These are phyloP conservation scores for Alternaria panax DNA, from an alignment of 2,329 filamentous ascomycete species.

Conservation along the genomic window DNA sequence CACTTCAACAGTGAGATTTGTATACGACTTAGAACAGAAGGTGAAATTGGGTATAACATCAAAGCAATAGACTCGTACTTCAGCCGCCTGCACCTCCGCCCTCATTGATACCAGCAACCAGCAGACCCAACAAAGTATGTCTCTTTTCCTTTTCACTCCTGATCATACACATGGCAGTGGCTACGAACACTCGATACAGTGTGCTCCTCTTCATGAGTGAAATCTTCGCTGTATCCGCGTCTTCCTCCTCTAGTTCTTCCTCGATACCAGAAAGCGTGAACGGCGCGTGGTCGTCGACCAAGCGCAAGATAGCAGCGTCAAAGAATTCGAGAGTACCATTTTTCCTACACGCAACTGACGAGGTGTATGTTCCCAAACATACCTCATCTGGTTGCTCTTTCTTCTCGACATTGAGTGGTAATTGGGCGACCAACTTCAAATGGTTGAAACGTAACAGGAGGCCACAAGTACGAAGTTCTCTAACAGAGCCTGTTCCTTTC, in stretches of 20 bases:
- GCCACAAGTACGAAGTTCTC: slow-evolving; percentile 32
- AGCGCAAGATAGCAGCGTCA: slow-evolving; percentile 28
- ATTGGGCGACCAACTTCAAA: slow-evolving; percentile 39
- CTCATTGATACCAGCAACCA: slow-evolving; percentile 10
- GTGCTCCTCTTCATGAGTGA: slow-evolving; percentile 26
- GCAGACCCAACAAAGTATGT: slow-evolving; percentile 25
- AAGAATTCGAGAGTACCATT: slow-evolving; percentile 38
- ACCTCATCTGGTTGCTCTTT: slow-evolving; percentile 19
- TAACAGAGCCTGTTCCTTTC: slow-evolving; percentile 44
- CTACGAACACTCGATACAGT: slow-evolving; percentile 42
- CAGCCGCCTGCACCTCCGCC: slow-evolving; percentile 18
- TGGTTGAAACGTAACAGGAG: slow-evolving; percentile 36
- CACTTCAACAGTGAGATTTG: neutral
- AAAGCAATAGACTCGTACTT: neutral
- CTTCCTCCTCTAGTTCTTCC: neutral
- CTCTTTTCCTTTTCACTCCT: slow-evolving; percentile 45
- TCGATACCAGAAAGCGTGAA: neutral
- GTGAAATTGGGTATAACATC: neutral
- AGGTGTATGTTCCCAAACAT: slow-evolving; percentile 40
- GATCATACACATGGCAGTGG: slow-evolving; percentile 46
- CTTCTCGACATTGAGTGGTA: neutral
- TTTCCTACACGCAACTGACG: slow-evolving; percentile 36
- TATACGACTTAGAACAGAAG: rapidly evolving
- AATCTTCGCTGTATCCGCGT: neutral
- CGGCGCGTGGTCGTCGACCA: slow-evolving; percentile 13